Percentiles rank a stretch among this genome's conserved stretches.
These are phyloP conservation scores for Nectriaceae sp. DNA, from an alignment of 2,329 filamentous ascomycete species.

Conservation along the genomic window DNA sequence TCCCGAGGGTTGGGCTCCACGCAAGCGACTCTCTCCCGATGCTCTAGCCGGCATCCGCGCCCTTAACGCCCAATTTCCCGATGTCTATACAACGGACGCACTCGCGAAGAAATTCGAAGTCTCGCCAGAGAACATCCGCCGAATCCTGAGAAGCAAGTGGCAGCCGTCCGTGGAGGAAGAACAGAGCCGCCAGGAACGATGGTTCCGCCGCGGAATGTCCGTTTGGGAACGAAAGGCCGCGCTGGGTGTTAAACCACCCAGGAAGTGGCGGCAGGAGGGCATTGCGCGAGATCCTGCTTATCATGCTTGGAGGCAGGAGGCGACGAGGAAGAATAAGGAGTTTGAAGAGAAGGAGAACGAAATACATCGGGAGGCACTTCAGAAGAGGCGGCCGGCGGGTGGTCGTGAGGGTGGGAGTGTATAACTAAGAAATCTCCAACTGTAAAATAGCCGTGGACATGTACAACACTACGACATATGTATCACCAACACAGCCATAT, in stretches of 20 bases:
- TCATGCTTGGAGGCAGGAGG: slow-evolving; percentile 37
- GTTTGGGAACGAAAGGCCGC: slow-evolving; percentile 63
- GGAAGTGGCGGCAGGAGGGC: slow-evolving; percentile 59
- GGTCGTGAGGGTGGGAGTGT: slow-evolving; percentile 4
- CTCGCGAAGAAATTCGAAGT: slow-evolving; percentile 81
- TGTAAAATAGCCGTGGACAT: slow-evolving; percentile 5
- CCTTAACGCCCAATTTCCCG: slow-evolving; percentile 75
- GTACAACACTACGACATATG: slow-evolving; percentile 7
- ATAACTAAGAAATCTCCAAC: slow-evolving; percentile 3
- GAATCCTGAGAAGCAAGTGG: slow-evolving; percentile 84
- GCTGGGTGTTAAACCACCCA: slow-evolving; percentile 62
- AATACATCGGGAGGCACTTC: slow-evolving; percentile 12
- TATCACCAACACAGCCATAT: slow-evolving; percentile 6
- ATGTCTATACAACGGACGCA: slow-evolving; percentile 71
- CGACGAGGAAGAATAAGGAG: slow-evolving; percentile 30
- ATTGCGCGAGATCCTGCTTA: slow-evolving; percentile 47
- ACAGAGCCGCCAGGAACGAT: slow-evolving; percentile 57
- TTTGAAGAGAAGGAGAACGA: slow-evolving; percentile 32
- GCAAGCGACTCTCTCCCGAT: slow-evolving; percentile 87
- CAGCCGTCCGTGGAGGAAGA: slow-evolving; percentile 61
- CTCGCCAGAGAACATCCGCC: slow-evolving; percentile 82
- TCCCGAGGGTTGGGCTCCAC: slow-evolving; percentile 76
- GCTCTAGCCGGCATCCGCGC: slow-evolving; percentile 87
- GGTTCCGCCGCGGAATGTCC: slow-evolving; percentile 60
- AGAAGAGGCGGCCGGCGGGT: neutral